Evolutionary conservation across 2,329 filamentous ascomycete genomes (phyloP), one percentile per base, ranked within the genome.

Genomic region (Pyrenophora seminiperda): DNA sequence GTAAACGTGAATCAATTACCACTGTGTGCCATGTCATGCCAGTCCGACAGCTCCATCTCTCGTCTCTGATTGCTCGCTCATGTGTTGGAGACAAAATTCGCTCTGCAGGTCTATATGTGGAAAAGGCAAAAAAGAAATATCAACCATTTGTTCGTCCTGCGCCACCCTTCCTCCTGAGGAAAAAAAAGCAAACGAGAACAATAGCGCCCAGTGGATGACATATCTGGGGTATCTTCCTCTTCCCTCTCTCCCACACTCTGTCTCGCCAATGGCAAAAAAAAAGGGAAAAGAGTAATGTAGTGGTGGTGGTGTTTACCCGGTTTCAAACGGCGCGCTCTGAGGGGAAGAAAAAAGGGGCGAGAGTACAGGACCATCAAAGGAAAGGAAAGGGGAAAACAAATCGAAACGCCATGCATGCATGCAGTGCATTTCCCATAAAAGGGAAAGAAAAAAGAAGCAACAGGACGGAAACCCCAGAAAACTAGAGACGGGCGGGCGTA

Each of bases 1-100:
- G 32, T 36, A 17, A 50, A 33, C 47, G 27, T 42, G 37, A 27
- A 36, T 47, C 39, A 30, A 50, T 54, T 47, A 54, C 52, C 22
- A 49, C 37, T 40, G 39, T 47, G 33, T 54, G 31, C 49, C 31
- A 45, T 36, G 32, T 10, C 43, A 33, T 50, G 29, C 47, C 31
- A 18, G 17, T 13, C 20, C 34, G 5, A 27, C 24, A 27, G 10
- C 13, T 27, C 34, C 29, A 30, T 39, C 22, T 40, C 45, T 41
- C 41, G 7, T 37, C 30, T 34, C 43, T 41, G 46, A 50, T 38
- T 27, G 24, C 24, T 27, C 24, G 24, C 24, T 27, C 24, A 11
- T 27, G 9, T 27, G 9, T 27, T 27, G 24, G 10, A 27, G 24
- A 27, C 30, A 36, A 50, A 42, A 32, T 18, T 37, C 19, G 19